A percentile compares a stretch with the other conserved stretches of the same genome.
Conservation (phyloP, 1,284 basidiomycete species). For the Pseudozyma pruni region DNA sequence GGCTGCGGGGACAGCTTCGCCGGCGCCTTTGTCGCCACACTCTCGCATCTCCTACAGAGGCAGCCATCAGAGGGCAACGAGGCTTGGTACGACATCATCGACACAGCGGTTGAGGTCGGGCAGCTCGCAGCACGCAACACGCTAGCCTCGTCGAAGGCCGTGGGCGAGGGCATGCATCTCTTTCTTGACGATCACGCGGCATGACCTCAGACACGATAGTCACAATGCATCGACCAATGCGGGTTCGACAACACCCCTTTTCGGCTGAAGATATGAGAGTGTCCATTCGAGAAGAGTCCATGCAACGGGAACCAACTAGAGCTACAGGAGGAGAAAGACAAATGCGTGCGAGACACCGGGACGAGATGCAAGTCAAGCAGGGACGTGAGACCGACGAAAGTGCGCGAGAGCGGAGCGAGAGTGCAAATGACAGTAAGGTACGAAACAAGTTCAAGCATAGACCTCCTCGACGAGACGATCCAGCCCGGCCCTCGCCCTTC, state of each 20-base stretch:
- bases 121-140: constrained; percentile 41
- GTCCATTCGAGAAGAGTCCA: too few species aligned
- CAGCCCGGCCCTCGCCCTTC: constrained; percentile 49
- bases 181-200: constrained; percentile 2
- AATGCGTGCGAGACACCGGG: too few species aligned
- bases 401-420: too few species aligned
- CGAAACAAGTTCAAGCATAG: constrained; percentile 17
- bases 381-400: too few species aligned
- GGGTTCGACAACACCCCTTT: too few species aligned
- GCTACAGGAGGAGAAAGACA: too few species aligned
- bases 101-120: constrained; percentile 24
- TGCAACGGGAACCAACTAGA: too few species aligned
- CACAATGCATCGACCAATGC: too few species aligned
- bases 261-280: too few species aligned
- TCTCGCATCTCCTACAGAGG: constrained; percentile 13
- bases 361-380: too few species aligned
- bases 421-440: too few species aligned
- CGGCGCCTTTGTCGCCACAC: constrained; percentile 53
- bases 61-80: background rate
- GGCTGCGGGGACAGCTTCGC: constrained; percentile 66
- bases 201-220: too few species aligned
- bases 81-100: constrained; percentile 5
- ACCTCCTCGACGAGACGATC: constrained; percentile 43
- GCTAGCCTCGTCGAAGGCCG: constrained; percentile 24
- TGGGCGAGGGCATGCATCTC: constrained; percentile 33